phyloP scores from a whole-genome alignment of 495 filamentous ascomycete genomes.

The Mytilinidion resinicola region DNA sequence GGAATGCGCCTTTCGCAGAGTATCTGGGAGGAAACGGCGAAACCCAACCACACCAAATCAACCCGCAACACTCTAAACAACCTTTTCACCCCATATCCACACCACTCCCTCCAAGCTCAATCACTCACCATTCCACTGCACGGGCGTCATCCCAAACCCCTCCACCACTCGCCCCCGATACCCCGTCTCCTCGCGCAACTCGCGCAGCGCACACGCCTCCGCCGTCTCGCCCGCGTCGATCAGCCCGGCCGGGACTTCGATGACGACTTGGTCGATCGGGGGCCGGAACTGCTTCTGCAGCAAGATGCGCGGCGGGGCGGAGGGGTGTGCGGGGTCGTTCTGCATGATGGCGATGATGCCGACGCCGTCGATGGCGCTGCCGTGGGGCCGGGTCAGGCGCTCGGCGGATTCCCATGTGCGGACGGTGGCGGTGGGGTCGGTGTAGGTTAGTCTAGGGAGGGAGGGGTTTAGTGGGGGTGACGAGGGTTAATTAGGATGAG shows the following conservation, averaged over 20 bases:
- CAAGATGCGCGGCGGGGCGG: slow-evolving; percentile 49
- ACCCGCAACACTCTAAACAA: too few species aligned
- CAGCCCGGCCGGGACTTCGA: slow-evolving; percentile 82
- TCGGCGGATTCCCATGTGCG: slow-evolving; percentile 30
- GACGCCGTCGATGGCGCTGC: slow-evolving; percentile 71
- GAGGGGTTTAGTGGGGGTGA: too few species aligned
- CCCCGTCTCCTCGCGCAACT: slow-evolving; percentile 90
- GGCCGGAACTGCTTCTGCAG: slow-evolving; percentile 71
- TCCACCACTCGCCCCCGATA: slow-evolving; percentile 60
- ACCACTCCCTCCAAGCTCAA: too few species aligned
- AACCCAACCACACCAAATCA: too few species aligned
- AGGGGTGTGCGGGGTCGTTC: slow-evolving; percentile 55
- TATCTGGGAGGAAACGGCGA: too few species aligned
- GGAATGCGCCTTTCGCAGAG: background rate
- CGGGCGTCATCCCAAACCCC: slow-evolving; percentile 48
- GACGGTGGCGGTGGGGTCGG: slow-evolving; percentile 21
- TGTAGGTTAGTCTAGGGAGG: slow-evolving; percentile 25
- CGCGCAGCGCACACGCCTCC: slow-evolving; percentile 70
- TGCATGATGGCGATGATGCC: slow-evolving; percentile 83
- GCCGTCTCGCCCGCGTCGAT: slow-evolving; percentile 77
- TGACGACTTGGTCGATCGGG: slow-evolving; percentile 66
- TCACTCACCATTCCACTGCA: slow-evolving; percentile 79
- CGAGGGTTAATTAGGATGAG: too few species aligned
- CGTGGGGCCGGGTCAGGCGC: slow-evolving; percentile 27
- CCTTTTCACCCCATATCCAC: too few species aligned